Percentiles rank a stretch among this genome's conserved stretches.
These are phyloP conservation scores for Pelagophyceae sp. DNA, from an alignment of 352 stramenopile species.

Conservation along the genomic window DNA sequence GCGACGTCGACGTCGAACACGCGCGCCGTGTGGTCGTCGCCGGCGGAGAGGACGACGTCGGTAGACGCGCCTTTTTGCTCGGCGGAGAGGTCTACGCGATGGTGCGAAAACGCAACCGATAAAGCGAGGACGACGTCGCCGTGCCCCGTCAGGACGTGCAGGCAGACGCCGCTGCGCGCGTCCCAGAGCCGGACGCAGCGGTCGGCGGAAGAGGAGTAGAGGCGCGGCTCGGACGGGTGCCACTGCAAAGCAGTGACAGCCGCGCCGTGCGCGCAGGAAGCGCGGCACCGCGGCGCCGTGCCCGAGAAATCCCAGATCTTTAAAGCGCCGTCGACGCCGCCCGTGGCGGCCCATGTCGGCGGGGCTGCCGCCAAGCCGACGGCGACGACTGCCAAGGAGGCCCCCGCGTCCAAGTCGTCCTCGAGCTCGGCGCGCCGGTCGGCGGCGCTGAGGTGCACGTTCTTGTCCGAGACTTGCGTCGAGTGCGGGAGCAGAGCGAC, in stretches of 20 bases:
- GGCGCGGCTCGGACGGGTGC: conserved; percentile 66
- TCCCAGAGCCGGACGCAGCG: conserved; percentile 79
- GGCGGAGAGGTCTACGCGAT: too few relatives aligned
- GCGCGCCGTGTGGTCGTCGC: conserved; percentile 35
- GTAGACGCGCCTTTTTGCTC: too few relatives aligned
- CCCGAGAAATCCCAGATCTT: conserved; percentile 88
- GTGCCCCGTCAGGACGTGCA: conserved; percentile 67
- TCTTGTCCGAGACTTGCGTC: conserved; percentile 8
- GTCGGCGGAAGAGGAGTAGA: conserved; percentile 75
- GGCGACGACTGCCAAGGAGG: conserved; percentile 54
- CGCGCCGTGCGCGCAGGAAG: conserved; percentile 68
- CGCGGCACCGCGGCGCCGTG: conserved; percentile 51
- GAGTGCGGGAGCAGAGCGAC: conserved; percentile 61
- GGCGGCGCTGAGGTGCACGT: conserved; percentile 42
- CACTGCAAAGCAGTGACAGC: conserved; percentile 79
- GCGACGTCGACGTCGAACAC: conserved; percentile 24
- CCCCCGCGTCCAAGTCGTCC: conserved; percentile 29
- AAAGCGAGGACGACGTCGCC: conserved; percentile 82
- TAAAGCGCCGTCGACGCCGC: conserved; percentile 79
- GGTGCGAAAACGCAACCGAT: conserved; percentile 25
- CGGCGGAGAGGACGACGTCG: conserved; percentile 28
- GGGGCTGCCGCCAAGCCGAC: conserved; percentile 68
- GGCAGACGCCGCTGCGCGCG: conserved; percentile 62
- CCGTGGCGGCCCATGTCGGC: conserved; percentile 76
- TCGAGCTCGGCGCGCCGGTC: neutral